Evolutionary conservation across 441 rosid species (phyloP).

Genomic region (Populus hybrid): DNA sequence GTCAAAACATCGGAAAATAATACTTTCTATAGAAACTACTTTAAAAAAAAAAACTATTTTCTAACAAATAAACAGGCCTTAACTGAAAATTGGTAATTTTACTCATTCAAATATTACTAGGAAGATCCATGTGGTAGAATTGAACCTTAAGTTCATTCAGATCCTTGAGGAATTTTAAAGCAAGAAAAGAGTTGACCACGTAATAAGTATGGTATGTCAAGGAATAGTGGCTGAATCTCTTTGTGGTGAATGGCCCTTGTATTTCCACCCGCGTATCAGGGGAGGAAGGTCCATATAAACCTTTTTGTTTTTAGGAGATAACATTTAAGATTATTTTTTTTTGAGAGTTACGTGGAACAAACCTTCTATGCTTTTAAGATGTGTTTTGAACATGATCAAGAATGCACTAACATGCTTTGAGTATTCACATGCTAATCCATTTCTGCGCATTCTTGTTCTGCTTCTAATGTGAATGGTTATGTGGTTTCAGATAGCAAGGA

Average conservation of each 20-base stretch:
- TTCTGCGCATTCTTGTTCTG: conserved; percentile 14
- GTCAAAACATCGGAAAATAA: too few relatives aligned
- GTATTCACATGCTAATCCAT: conserved; percentile 9
- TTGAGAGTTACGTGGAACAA: too few relatives aligned
- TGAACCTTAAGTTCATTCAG: conserved; percentile 3
- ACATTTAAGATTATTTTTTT: background rate
- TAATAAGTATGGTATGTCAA: background rate
- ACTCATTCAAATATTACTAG: background rate
- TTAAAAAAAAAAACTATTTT: too few relatives aligned
- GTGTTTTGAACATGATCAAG: background rate
- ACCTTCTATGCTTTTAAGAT: too few relatives aligned
- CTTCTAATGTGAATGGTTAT: conserved; percentile 15
- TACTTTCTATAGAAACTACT: background rate
- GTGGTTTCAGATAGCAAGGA: conserved; percentile 34
- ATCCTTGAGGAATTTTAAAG: conserved; percentile 1
- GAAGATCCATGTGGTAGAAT: background rate
- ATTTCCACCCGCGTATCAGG: background rate
- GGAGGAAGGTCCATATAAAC: conserved; percentile 20
- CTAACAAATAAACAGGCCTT: background rate
- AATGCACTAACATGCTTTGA: conserved; percentile 17
- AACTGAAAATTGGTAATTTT: conserved; percentile 1
- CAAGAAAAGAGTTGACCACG: background rate
- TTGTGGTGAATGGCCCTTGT: background rate
- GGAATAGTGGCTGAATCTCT: background rate
- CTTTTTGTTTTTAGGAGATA: background rate